These are phyloP conservation scores for Aspergillus panamensis DNA, from an alignment of 495 filamentous ascomycete species.

Conservation along the genomic window DNA sequence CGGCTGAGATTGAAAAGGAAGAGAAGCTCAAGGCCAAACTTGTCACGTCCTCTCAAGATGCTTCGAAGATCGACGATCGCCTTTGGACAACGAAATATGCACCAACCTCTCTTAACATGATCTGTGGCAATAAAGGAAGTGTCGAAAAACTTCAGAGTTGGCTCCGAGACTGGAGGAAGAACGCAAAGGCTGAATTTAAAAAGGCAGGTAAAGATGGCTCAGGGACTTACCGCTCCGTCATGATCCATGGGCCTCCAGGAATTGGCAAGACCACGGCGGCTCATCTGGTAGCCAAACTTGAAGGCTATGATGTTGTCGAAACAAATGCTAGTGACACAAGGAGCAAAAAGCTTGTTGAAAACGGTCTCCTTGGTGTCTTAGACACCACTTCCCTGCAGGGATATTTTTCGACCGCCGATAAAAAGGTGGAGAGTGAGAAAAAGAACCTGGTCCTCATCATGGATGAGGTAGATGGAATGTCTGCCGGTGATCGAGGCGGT, in stretches of 20 bases:
- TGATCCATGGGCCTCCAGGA: conserved; percentile 90
- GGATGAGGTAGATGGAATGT: conserved; percentile 99
- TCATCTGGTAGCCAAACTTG: conserved; percentile 86
- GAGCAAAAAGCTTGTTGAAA: conserved; percentile 95
- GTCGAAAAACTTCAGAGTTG: conserved; percentile 89
- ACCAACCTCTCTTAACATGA: conserved; percentile 74
- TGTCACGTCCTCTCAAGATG: conserved; percentile 13
- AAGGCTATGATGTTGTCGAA: conserved; percentile 91
- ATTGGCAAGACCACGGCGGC: conserved; percentile 98
- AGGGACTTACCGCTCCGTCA: conserved; percentile 75
- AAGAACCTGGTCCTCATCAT: conserved; percentile 95
- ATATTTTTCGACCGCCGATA: conserved; percentile 82
- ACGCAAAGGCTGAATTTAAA: conserved; percentile 69
- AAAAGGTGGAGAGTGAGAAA: conserved; percentile 73
- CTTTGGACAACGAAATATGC: conserved; percentile 98
- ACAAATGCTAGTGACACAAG: conserved; percentile 96
- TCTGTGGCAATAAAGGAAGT: conserved; percentile 89
- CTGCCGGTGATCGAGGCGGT: conserved; percentile 91
- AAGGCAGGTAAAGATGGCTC: conserved; percentile 76
- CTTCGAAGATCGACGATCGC: conserved; percentile 52
- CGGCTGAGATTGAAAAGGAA: conserved; percentile 73
- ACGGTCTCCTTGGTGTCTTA: conserved; percentile 77
- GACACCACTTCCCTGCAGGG: conserved; percentile 91
- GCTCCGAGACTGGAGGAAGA: conserved; percentile 77
- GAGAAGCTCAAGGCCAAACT: conserved; percentile 46